Evolutionary conservation across 345 rosid species (phyloP).

Genomic region (Rhodamnia rubescens): DNA sequence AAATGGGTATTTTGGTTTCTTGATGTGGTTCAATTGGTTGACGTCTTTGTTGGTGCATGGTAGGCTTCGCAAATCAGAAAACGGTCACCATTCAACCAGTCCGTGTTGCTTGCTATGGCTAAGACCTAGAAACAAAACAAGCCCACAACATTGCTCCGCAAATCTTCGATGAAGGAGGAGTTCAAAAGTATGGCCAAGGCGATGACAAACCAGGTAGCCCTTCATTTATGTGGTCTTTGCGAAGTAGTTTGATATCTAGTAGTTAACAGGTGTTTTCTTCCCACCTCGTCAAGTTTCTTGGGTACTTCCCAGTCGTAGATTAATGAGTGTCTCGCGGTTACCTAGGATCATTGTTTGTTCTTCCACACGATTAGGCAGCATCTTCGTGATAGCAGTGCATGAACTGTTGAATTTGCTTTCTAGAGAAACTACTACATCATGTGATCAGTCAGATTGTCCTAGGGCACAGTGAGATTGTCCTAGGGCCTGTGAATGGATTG

Average conservation of each 20-base stretch:
- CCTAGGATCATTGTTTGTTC: neutral
- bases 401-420: neutral
- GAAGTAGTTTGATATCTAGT: neutral
- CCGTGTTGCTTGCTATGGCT: constrained; percentile 50
- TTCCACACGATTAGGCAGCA: neutral
- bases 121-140: constrained; percentile 65
- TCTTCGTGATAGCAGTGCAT: neutral
- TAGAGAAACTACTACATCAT: neutral
- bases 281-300: neutral
- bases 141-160: constrained; percentile 34
- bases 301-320: neutral
- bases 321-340: neutral
- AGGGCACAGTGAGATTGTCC: neutral
- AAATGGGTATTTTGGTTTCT: neutral
- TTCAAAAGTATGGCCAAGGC: constrained; percentile 47
- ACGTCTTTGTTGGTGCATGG: neutral
- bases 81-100: constrained; percentile 64
- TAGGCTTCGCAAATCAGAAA: constrained; percentile 71
- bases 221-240: neutral
- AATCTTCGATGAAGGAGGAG: constrained; percentile 41
- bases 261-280: neutral
- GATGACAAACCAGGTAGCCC: constrained; percentile 37
- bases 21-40: neutral
- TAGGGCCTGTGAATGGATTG: neutral
- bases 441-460: neutral